Conservation (phyloP, 352 stramenopile genomes). For the Pythium phragmitis region DNA sequence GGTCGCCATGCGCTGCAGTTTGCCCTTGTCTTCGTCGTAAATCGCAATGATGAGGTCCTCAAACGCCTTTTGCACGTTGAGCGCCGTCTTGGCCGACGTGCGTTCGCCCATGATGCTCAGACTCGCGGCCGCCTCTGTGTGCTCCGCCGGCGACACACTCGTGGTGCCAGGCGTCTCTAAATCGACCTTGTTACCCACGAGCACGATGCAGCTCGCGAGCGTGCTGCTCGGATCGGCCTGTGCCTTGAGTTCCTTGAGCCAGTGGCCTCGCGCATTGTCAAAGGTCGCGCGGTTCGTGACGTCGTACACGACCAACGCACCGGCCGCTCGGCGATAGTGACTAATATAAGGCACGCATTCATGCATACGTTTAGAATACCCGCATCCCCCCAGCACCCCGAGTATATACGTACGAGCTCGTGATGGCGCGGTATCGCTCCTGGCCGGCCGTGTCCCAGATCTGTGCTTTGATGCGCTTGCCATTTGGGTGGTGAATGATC, state of each 20-base stretch:
- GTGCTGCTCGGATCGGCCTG: conserved; percentile 61
- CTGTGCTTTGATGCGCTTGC: conserved; percentile 80
- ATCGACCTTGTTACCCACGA: conserved; percentile 83
- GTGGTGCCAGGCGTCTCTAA: conserved; percentile 25
- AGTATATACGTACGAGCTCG: conserved; percentile 51
- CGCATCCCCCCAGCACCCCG: neutral
- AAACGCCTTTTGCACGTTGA: conserved; percentile 66
- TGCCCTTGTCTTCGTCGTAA: conserved; percentile 60
- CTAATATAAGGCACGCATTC: conserved; percentile 20
- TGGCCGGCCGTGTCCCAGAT: conserved; percentile 84
- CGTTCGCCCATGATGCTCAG: conserved; percentile 52
- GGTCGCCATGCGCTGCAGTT: conserved; percentile 39
- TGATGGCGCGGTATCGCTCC: conserved; percentile 82
- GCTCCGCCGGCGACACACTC: conserved; percentile 38
- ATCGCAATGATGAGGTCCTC: conserved; percentile 72
- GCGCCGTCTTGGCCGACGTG: conserved; percentile 65
- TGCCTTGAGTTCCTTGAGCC: conserved; percentile 74
- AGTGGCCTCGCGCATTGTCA: conserved; percentile 67
- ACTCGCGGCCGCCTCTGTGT: conserved; percentile 40
- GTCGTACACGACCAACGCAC: conserved; percentile 77
- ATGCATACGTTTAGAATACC: neutral
- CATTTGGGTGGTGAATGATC: conserved; percentile 70
- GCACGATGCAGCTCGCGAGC: conserved; percentile 62
- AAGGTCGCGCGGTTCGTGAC: conserved; percentile 64
- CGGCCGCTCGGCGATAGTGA: conserved; percentile 72